A percentile compares a stretch with the other conserved stretches of the same genome.
phyloP scores from a whole-genome alignment of 1,139 yeast species.

The Zhuliangozyma blackwelliae region DNA sequence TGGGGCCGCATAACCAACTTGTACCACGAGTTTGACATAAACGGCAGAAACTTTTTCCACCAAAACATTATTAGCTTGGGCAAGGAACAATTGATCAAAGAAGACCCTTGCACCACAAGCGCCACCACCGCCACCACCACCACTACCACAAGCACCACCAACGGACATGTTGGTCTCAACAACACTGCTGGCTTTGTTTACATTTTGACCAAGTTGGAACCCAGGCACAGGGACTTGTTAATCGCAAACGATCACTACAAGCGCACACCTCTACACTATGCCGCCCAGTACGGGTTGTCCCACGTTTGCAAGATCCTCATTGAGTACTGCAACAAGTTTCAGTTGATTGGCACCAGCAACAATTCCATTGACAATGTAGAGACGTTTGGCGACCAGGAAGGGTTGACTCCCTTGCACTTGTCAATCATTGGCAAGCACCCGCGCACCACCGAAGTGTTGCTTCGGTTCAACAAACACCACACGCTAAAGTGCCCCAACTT shows the following conservation, averaged over 20 bases:
- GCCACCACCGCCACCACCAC: too few relatives aligned
- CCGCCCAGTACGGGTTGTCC: constrained; percentile 81
- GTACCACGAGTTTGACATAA: constrained; percentile 65
- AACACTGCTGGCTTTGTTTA: constrained; percentile 21
- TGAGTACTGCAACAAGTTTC: constrained; percentile 32
- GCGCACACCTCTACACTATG: constrained; percentile 86
- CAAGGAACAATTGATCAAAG: constrained; percentile 35
- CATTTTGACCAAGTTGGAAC: constrained; percentile 32
- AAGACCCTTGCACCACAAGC: constrained; percentile 9
- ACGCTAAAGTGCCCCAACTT: constrained; percentile 45
- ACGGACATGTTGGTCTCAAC: constrained; percentile 27
- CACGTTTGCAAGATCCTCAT: constrained; percentile 57
- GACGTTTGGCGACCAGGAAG: constrained; percentile 82
- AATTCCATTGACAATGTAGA: constrained; percentile 55
- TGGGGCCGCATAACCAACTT: constrained; percentile 26
- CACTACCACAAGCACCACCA: constrained; percentile 14
- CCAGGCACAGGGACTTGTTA: constrained; percentile 53
- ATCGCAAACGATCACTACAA: constrained; percentile 68
- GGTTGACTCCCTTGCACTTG: constrained; percentile 75
- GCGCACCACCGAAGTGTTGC: constrained; percentile 59
- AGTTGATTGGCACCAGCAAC: constrained; percentile 29
- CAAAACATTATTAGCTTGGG: constrained; percentile 77
- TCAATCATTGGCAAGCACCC: constrained; percentile 85
- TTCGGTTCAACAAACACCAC: constrained; percentile 40
- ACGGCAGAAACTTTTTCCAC: constrained; percentile 81